A percentile compares a stretch with the other conserved stretches of the same genome.
phyloP scores from a whole-genome alignment of 2,329 filamentous ascomycete genomes.

The Pseudocercospora ulei region DNA sequence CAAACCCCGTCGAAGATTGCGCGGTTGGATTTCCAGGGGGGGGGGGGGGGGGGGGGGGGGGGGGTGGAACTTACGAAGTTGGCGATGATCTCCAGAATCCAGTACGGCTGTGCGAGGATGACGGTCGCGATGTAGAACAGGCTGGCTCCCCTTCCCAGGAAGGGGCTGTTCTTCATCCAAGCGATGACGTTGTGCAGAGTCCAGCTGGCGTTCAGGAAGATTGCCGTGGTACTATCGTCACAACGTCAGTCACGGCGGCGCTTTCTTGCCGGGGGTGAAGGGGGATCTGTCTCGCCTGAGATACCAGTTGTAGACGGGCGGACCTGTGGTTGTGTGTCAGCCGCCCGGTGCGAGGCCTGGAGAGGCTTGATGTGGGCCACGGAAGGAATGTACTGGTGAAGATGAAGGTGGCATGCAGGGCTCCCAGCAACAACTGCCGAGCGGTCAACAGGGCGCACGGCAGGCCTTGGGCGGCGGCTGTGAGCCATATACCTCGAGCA shows the following conservation, averaged over 20 bases:
- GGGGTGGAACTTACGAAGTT: constrained; percentile 43
- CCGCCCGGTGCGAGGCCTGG: constrained; percentile 9
- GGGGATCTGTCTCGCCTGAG: constrained; percentile 31
- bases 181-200: constrained; percentile 56
- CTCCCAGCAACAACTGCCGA: constrained; percentile 30
- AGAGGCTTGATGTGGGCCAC: too few species aligned
- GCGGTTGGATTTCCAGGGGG: neutral
- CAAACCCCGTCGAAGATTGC: neutral
- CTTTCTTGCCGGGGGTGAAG: neutral
- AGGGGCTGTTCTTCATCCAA: constrained; percentile 56
- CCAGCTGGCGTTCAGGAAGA: constrained; percentile 52
- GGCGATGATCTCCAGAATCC: constrained; percentile 55
- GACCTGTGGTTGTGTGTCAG: constrained; percentile 27
- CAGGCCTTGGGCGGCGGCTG: constrained; percentile 17
- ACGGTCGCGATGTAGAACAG: constrained; percentile 51
- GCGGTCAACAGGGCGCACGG: constrained; percentile 37
- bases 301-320: constrained; percentile 54
- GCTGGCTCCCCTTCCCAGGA: constrained; percentile 43
- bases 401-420: constrained; percentile 50
- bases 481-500: constrained; percentile 37
- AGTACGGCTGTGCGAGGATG: constrained; percentile 52
- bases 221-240: constrained; percentile 44
- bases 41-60: too few species aligned
- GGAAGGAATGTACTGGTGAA: constrained; percentile 45
- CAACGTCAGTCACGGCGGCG: neutral